Conservation (phyloP, 306 rosid genomes). For the Hylodesmum podocarpum region DNA sequence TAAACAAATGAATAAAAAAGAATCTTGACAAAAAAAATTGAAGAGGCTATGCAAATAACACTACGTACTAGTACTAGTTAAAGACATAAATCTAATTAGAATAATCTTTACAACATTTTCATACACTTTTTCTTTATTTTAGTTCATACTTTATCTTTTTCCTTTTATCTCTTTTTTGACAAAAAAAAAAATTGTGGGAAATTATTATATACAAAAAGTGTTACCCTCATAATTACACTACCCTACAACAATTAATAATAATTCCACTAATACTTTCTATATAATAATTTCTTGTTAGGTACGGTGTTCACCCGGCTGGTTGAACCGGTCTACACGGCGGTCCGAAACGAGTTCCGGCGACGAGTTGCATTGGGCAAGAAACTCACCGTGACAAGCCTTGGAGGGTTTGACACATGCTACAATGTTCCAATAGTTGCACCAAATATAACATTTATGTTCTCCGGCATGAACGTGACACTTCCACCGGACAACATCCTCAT, state of each 20-base stretch:
- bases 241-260: not conserved
- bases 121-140: too few species aligned
- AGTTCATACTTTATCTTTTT: not conserved
- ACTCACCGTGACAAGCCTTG: slow-evolving; percentile 51
- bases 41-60: too few species aligned
- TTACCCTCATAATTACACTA: not conserved
- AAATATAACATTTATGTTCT: slow-evolving; percentile 72
- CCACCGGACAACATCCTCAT: slow-evolving; percentile 74
- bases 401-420: slow-evolving; percentile 98
- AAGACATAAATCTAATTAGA: not conserved
- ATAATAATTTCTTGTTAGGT: slow-evolving; percentile 43
- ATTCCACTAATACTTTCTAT: not conserved
- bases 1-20: not conserved
- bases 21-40: not conserved
- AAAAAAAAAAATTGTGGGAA: not conserved
- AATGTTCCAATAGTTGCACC: slow-evolving; percentile 63
- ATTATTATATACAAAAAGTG: not conserved
- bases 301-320: slow-evolving; percentile 88
- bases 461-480: slow-evolving; percentile 86
- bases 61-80: too few species aligned
- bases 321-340: slow-evolving; percentile 63
- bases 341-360: slow-evolving; percentile 71
- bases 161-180: not conserved
- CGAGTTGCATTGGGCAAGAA: slow-evolving; percentile 43
- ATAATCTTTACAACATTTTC: too few species aligned